Evolutionary conservation across 148 eudicot species (phyloP).

Genomic region (Persicaria tinctoria): DNA sequence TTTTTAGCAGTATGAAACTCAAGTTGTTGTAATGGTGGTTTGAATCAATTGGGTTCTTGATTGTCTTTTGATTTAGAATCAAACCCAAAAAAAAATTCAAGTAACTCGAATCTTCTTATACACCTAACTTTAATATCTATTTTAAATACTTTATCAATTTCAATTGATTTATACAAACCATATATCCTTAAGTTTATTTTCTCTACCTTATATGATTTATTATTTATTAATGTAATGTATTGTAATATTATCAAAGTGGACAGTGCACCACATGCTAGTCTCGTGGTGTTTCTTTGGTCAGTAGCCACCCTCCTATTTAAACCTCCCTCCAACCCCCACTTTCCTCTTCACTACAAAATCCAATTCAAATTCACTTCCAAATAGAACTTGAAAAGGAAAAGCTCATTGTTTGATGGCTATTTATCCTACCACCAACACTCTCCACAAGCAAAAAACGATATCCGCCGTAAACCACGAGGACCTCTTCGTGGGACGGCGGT

Average conservation of each 20-base stretch:
- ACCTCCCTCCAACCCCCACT: constrained; percentile 27
- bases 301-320: constrained; percentile 34
- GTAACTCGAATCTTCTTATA: too few relatives aligned
- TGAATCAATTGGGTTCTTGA: too few relatives aligned
- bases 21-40: too few relatives aligned
- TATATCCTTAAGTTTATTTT: too few relatives aligned
- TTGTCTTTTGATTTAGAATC: too few relatives aligned
- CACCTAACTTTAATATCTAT: too few relatives aligned
- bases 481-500: constrained; percentile 33
- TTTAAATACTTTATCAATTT: too few relatives aligned
- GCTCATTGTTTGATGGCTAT: background rate
- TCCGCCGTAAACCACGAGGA: constrained; percentile 36
- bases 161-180: too few relatives aligned
- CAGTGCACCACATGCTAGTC: constrained; percentile 36
- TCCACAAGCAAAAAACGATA: constrained; percentile 16
- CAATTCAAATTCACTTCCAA: background rate
- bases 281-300: constrained; percentile 25
- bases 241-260: background rate
- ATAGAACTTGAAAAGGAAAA: background rate
- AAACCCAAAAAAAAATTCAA: too few relatives aligned
- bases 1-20: too few relatives aligned
- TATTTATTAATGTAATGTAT: too few relatives aligned
- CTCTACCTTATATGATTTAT: too few relatives aligned
- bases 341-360: background rate
- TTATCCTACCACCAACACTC: background rate